Conservation (phyloP, 345 rosid species). For the thale cress (Arabidopsis thaliana) region DNA sequence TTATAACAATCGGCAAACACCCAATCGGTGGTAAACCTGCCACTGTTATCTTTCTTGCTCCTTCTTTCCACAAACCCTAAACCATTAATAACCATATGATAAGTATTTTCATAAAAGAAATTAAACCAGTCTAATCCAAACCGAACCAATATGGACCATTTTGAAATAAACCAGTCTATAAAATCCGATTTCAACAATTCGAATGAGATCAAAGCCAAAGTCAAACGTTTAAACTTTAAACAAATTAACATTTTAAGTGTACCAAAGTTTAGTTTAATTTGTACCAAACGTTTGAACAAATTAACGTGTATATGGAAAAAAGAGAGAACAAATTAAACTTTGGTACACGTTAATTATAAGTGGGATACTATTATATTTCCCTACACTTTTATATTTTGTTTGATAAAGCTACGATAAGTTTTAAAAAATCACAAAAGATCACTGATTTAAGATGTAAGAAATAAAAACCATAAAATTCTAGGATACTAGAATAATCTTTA, state of each 20-base stretch:
- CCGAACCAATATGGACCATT: no score
- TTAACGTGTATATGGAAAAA: no score
- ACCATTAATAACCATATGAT: constrained; percentile 9
- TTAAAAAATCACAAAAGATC: background rate
- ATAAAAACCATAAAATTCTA: background rate
- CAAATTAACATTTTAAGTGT: background rate
- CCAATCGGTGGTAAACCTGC: constrained; percentile 76
- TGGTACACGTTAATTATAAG: no score
- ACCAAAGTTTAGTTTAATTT: no score
- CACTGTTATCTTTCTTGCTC: constrained; percentile 58
- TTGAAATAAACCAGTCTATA: no score
- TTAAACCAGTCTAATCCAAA: background rate
- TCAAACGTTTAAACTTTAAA: background rate
- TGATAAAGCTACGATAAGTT: background rate
- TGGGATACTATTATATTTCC: background rate
- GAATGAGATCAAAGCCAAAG: background rate
- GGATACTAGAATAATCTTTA: background rate
- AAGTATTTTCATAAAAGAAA: background rate
- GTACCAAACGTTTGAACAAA: no score
- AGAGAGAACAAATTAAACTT: no score
- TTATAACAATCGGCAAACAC: constrained; percentile 76
- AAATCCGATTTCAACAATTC: background rate
- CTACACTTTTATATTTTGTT: background rate
- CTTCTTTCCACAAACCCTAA: constrained; percentile 66
- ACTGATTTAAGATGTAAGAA: background rate